Evolutionary conservation across 441 rosid genomes (phyloP), one percentile per base, ranked within the genome.

Genomic region (Iberis amara): DNA sequence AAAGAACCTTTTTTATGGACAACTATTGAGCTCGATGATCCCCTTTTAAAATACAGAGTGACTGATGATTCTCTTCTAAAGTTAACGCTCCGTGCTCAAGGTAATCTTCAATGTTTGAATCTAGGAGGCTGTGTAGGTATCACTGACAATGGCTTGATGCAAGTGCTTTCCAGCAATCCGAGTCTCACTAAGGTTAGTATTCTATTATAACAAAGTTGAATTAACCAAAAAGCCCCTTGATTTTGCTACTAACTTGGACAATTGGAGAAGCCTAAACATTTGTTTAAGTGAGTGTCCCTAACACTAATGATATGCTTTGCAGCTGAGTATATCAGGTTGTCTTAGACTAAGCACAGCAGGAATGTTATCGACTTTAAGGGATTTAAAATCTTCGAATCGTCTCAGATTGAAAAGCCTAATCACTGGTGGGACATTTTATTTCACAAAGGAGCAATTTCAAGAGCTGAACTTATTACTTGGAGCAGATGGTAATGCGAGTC

Each of bases 291-390:
- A 7, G 38, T 26, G 33, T 18, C 42, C 2, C 38, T 61, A 44
- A 61, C 8, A 52, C 2, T 18, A 10, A 39, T 28, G 13, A 41
- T 39, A 0, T 47, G 15, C 41, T 35, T 7, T 26, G 65, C 73
- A 76, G 80, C 75, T 76, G 36, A 45, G 66, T 32, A 59, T 76
- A 35, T 58, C 71, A 0, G 73, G 73, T 44, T 76, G 80, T 54
- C 52, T 33, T 21, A 51, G 67, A 61, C 73, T 76, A 38, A 73
- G 52, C 57, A 52, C 73, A 54, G 54, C 36, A 40, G 73, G 78
- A 40, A 36, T 76, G 23, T 24, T 76, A 42, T 40, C 46, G 10
- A 61, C 14, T 43, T 58, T 76, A 11, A 57, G 68, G 35, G 64
- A 66, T 18, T 64, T 67, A 9, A 76, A 44, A 36, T 58, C 61